phyloP scores from a whole-genome alignment of 345 rosid species.

The Carallia pectinifolia region DNA sequence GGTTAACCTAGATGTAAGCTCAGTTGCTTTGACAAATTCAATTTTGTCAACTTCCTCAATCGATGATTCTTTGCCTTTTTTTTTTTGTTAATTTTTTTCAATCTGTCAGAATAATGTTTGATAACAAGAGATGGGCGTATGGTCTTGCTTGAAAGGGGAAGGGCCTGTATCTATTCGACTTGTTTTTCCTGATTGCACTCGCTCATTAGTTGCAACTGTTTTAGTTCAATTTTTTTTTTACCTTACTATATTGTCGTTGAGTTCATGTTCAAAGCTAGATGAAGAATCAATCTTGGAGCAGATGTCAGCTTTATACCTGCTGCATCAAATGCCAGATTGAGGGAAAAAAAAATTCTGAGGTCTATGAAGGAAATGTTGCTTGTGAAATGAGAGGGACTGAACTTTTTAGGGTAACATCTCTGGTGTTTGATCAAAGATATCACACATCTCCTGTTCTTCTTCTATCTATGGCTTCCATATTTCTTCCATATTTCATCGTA shows the following conservation, averaged over 20 bases:
- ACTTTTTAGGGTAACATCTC: too few relatives aligned
- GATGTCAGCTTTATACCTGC: neutral
- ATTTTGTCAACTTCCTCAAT: slow-evolving; percentile 26
- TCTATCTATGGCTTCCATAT: too few relatives aligned
- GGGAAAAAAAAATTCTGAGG: neutral
- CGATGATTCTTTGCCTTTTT: slow-evolving; percentile 21
- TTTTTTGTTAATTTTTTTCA: neutral
- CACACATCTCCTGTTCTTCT: too few relatives aligned
- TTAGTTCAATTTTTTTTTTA: neutral
- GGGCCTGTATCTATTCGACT: neutral
- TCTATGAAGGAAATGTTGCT: neutral
- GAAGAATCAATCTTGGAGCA: neutral
- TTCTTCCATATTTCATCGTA: too few relatives aligned
- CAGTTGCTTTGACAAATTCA: slow-evolving; percentile 30
- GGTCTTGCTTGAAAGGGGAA: slow-evolving; percentile 23
- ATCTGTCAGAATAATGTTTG: slow-evolving; percentile 34
- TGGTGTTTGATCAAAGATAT: too few relatives aligned
- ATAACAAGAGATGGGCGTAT: slow-evolving; percentile 26
- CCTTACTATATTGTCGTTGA: neutral
- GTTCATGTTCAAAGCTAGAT: neutral
- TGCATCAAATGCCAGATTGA: neutral
- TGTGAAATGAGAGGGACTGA: neutral
- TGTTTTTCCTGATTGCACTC: slow-evolving; percentile 9
- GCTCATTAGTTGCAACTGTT: too few relatives aligned
- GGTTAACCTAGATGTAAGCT: slow-evolving; percentile 21